A percentile compares a stretch with the other conserved stretches of the same genome.
These are phyloP conservation scores for Aquilaria sinensis DNA, from an alignment of 345 rosid species.

Conservation along the genomic window DNA sequence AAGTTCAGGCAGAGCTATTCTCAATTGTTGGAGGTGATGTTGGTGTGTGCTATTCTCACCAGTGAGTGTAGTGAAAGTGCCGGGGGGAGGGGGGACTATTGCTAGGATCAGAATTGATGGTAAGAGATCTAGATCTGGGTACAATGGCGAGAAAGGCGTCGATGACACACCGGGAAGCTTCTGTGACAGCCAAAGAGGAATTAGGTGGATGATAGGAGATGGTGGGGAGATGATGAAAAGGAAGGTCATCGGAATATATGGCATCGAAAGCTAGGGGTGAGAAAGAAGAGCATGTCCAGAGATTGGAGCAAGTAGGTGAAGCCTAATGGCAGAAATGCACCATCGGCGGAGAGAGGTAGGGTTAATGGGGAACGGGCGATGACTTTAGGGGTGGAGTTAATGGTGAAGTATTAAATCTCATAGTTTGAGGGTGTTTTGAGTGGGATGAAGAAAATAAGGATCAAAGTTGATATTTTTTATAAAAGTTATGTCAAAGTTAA, in stretches of 20 bases:
- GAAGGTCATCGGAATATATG: slow-evolving; percentile 8
- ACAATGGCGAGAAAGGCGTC: slow-evolving; percentile 68
- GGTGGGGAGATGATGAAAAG: too few relatives aligned
- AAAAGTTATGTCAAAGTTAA: too few relatives aligned
- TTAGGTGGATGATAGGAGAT: neutral
- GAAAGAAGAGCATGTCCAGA: slow-evolving; percentile 14
- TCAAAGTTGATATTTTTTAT: too few relatives aligned
- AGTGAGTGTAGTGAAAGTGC: slow-evolving; percentile 8
- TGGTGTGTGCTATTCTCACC: neutral
- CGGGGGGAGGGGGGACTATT: slow-evolving; percentile 3
- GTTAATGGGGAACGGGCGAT: too few relatives aligned
- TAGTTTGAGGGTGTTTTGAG: too few relatives aligned
- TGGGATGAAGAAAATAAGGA: too few relatives aligned
- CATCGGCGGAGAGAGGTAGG: too few relatives aligned
- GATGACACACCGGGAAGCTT: slow-evolving; percentile 32
- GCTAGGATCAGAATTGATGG: slow-evolving; percentile 27
- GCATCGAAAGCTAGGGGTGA: slow-evolving; percentile 21
- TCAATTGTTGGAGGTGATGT: too few relatives aligned
- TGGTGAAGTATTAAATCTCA: too few relatives aligned
- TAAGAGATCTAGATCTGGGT: slow-evolving; percentile 57
- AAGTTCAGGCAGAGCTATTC: too few relatives aligned
- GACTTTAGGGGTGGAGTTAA: too few relatives aligned
- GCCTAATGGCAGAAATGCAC: too few relatives aligned
- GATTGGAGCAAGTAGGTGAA: neutral
- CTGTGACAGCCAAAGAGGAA: slow-evolving; percentile 17